Evolutionary conservation across 1,139 yeast genomes (phyloP), one percentile per base, ranked within the genome.

Genomic region (Taphrina deformans): DNA sequence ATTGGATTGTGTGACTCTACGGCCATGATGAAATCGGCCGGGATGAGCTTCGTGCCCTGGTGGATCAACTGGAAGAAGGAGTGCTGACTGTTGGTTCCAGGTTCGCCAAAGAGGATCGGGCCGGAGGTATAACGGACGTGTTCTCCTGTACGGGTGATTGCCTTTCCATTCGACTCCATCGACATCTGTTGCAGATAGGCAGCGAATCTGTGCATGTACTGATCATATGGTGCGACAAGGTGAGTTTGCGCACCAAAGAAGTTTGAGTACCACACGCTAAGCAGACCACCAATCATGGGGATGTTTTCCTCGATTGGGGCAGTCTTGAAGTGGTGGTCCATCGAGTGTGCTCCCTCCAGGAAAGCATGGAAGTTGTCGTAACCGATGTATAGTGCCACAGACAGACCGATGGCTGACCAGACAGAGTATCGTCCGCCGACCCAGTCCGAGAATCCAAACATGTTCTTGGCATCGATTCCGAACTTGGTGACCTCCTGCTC

Each of bases 381-480:
- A 69, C 99, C 99, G 78, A 93, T 87, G 84, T 88, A 93, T 73
- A 93, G 80, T 73, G 96, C 96, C 69, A 93, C 93, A 40, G 97
- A 89, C 73, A 93, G 85, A 69, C 99, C 99, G 78, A 93, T 93
- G 71, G 99, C 95, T 52, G 97, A 89, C 99, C 99, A 93, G 68
- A 93, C 99, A 27, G 98, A 92, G 85, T 93, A 93, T 79, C 99
- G 88, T 75, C 99, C 99, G 75, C 99, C 99, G 69, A 93, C 99
- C 99, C 99, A 93, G 81, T 82, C 87, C 79, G 91, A 97, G 75
- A 93, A 93, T 68, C 96, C 98, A 79, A 93, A 93, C 99, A 93
- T 93, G 83, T 93, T 93, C 78, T 86, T 88, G 77, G 97, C 86
- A 81, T 93, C 98, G 72, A 93, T 93, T 74, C 99, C 99, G 75